These are phyloP conservation scores for Achlya hypogyna DNA, from an alignment of 352 stramenopile species.

Conservation along the genomic window DNA sequence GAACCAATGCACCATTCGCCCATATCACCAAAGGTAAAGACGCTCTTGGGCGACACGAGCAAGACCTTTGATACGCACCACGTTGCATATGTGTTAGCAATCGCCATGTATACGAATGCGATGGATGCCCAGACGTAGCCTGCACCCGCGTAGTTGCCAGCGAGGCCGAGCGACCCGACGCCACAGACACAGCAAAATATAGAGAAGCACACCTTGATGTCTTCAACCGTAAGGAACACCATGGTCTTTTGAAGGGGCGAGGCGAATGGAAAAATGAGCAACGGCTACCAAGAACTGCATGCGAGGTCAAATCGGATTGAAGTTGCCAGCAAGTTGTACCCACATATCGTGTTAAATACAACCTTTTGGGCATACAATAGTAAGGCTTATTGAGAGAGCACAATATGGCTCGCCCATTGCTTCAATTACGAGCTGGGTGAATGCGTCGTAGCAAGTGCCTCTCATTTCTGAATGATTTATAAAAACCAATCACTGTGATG, in stretches of 20 bases:
- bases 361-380: too few species aligned
- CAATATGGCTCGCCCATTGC: too few species aligned
- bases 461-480: too few species aligned
- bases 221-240: constrained; percentile 22
- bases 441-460: too few species aligned
- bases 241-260: not conserved
- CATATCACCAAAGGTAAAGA: constrained; percentile 51
- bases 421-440: too few species aligned
- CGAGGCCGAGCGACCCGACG: constrained; percentile 61
- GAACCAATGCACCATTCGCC: constrained; percentile 44
- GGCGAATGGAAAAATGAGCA: constrained; percentile 7
- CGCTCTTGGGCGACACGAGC: constrained; percentile 36
- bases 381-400: too few species aligned
- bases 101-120: constrained; percentile 15
- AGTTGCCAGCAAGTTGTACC: too few species aligned
- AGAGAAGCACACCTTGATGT: constrained; percentile 22
- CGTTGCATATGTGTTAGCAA: constrained; percentile 15
- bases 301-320: not conserved
- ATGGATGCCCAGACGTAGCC: constrained; percentile 9
- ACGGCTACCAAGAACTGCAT: not conserved
- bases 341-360: too few species aligned
- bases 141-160: constrained; percentile 38
- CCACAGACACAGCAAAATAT: constrained; percentile 24
- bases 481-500: too few species aligned
- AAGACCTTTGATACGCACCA: constrained; percentile 39